Conservation (phyloP, 164 flowering plant genomes). For the Liriodendron chinense region DNA sequence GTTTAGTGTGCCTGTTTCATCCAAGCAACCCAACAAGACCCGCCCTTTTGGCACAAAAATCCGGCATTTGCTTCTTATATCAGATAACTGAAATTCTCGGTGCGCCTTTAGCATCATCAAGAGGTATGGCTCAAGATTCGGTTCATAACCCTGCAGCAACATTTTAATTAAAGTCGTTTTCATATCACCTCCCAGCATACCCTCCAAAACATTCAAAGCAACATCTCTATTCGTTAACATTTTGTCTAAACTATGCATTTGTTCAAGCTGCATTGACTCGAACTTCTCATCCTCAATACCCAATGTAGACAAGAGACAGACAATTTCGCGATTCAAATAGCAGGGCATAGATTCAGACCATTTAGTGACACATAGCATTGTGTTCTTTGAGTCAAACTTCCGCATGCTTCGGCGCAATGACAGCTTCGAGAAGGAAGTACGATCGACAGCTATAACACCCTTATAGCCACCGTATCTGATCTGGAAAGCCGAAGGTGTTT, state of each 20-base stretch:
- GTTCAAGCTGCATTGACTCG: constrained; percentile 50
- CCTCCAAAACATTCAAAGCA: constrained; percentile 59
- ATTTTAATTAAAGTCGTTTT: constrained; percentile 46
- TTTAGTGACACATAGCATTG: constrained; percentile 80
- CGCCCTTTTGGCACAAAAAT: constrained; percentile 82
- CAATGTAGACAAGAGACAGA: constrained; percentile 77
- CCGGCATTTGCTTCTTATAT: constrained; percentile 66
- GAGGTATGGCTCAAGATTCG: constrained; percentile 76
- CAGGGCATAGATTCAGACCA: constrained; percentile 79
- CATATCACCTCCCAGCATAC: constrained; percentile 35
- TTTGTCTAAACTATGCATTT: constrained; percentile 45
- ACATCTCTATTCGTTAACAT: constrained; percentile 59
- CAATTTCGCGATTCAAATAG: constrained; percentile 82
- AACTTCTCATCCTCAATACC: constrained; percentile 67
- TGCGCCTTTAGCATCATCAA: constrained; percentile 74
- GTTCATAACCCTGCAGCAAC: constrained; percentile 76
- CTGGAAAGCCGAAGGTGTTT: constrained; percentile 87
- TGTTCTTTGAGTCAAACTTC: constrained; percentile 75
- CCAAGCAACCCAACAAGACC: constrained; percentile 81
- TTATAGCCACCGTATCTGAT: constrained; percentile 97
- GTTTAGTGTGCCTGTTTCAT: constrained; percentile 67
- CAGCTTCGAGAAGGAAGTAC: constrained; percentile 70
- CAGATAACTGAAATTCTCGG: constrained; percentile 57
- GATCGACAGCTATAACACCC: constrained; percentile 89
- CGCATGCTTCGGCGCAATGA: constrained; percentile 82